These are phyloP conservation scores for Fusarium brachygibbosum DNA, from an alignment of 2,329 filamentous ascomycete genomes.

Conservation along the genomic window DNA sequence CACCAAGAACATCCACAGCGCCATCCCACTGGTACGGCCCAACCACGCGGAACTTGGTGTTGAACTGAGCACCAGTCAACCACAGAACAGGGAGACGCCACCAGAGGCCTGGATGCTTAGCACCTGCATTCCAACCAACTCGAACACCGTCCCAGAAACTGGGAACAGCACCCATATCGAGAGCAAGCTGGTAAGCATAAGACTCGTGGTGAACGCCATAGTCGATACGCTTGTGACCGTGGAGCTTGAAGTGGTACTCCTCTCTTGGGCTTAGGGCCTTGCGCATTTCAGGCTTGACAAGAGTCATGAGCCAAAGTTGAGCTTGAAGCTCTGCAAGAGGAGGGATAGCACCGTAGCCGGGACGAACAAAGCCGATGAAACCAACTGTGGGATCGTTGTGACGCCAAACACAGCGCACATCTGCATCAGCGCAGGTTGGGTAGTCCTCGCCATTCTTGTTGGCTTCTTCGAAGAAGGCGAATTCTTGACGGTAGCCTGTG, in stretches of 20 bases:
- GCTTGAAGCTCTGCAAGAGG: constrained; percentile 35
- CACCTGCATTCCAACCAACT: not conserved
- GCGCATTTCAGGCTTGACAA: not conserved
- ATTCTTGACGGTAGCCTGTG: not conserved
- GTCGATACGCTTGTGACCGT: not conserved
- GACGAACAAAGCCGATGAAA: not conserved
- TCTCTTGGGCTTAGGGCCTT: not conserved
- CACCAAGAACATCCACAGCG: not conserved
- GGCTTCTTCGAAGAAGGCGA: not conserved
- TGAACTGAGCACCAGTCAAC: not conserved
- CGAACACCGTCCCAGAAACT: not conserved
- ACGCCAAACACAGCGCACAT: not conserved
- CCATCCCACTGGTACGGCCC: not conserved
- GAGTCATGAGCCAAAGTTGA: constrained; percentile 56
- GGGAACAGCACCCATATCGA: not conserved
- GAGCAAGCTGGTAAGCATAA: not conserved
- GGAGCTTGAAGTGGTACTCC: not conserved
- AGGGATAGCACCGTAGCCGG: not conserved
- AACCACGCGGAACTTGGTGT: not conserved
- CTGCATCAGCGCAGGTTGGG: not conserved
- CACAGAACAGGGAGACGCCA: not conserved
- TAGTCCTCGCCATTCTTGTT: not conserved
- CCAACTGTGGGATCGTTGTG: not conserved
- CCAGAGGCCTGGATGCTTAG: not conserved
- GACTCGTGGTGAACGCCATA: not conserved